Evolutionary conservation across 1,284 basidiomycete genomes (phyloP).

Genomic region (Marasmius tenuissimus): DNA sequence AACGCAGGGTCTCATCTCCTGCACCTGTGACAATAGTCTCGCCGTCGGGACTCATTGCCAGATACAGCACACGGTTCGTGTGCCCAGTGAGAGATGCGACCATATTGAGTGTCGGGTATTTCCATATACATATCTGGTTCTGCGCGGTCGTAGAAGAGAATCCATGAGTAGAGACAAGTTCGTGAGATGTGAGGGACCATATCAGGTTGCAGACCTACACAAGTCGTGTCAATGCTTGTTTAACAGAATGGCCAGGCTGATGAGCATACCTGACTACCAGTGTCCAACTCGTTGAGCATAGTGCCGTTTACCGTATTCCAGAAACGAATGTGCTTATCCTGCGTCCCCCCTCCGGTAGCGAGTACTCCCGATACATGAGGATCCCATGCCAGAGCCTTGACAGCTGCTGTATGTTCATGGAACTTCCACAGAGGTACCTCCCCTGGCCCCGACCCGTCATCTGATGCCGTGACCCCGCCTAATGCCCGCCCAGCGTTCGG

Average conservation of each 20-base stretch:
- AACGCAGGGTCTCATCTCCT: conserved; percentile 94
- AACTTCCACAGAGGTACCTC: conserved; percentile 85
- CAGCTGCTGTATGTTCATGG: conserved; percentile 94
- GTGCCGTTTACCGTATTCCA: conserved; percentile 93
- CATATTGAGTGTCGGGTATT: conserved; percentile 91
- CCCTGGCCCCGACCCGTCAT: conserved; percentile 38
- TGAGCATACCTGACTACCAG: conserved; percentile 82
- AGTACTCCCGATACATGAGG: conserved; percentile 91
- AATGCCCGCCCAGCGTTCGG: conserved; percentile 23
- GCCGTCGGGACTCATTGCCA: conserved; percentile 96
- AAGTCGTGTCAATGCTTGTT: neutral
- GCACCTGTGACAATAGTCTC: conserved; percentile 98
- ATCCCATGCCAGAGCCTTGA: conserved; percentile 98
- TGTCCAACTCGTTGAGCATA: conserved; percentile 85
- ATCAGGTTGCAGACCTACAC: conserved; percentile 92
- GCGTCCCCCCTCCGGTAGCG: conserved; percentile 97
- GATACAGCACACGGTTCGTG: conserved; percentile 91
- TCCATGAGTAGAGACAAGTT: conserved; percentile 96
- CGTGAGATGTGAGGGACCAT: conserved; percentile 95
- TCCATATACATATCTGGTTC: conserved; percentile 99
- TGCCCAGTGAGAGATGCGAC: conserved; percentile 95
- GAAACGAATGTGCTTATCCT: conserved; percentile 95
- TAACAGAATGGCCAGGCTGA: neutral
- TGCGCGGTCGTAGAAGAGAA: conserved; percentile 93
- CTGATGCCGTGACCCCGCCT: conserved; percentile 26